Base-by-base conservation (phyloP, 805 yeast species). In the Candida yuanshanica region DNA sequence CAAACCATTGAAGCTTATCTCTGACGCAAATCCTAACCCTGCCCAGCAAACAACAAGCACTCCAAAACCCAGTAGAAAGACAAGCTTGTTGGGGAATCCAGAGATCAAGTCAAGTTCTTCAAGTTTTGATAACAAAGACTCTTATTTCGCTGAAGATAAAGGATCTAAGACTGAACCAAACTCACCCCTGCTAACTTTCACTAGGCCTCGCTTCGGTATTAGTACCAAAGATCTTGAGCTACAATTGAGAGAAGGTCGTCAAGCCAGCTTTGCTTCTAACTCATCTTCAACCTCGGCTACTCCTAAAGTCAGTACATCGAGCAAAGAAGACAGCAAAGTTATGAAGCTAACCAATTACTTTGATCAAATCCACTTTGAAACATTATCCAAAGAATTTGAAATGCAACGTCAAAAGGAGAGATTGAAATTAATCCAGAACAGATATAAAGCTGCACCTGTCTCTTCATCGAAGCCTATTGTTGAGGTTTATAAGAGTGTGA, bases 401-500 rank as follows among this genome's bases (percentile, higher is more conserved):
- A 71, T 79, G 49, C 95, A 90, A 55, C 77, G 98, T 55, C 95
- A 87, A 48, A 64, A 70, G 35, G 96, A 91, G 56, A 73, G 88
- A 44, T 66, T 73, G 42, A 79, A 82, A 46, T 56, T 86, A 33
- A 70, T 77, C 34, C 69, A 65, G 48, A 72, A 79, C 50, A 74
- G 81, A 51, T 77, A 79, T 56, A 70, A 80, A 45, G 87, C 91
- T 0, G 66, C 70, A 12, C 89, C 93, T 7, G 75, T 87, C 38
- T 77, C 79, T 20, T 75, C 80, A 2, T 79, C 93, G 1, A 81
- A 76, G 44, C 98, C 99, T 0, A 83, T 87, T 42, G 97, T 90
- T 18, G 96, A 90, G 52, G 83, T 93, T 20, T 93, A 84, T 58
- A 81, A 87, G 50, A 82, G 86, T 54, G 93, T 86, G 11, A 80